A percentile compares a stretch with the other conserved stretches of the same genome.
These are phyloP conservation scores for Teratosphaeria gauchensis DNA, from an alignment of 2,329 filamentous ascomycete genomes.

Conservation along the genomic window DNA sequence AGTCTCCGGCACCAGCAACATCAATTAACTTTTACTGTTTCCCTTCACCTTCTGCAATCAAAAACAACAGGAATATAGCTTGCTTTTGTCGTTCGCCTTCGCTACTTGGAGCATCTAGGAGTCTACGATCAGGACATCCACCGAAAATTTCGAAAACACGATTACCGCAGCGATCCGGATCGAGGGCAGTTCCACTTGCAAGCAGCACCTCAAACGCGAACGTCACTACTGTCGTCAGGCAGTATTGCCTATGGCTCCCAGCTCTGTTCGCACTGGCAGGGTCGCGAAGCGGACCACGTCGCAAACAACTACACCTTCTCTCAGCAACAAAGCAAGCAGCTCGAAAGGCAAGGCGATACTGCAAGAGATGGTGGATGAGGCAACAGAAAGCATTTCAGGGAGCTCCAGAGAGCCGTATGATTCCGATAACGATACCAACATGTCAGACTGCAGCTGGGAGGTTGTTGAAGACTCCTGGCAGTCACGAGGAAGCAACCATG, in stretches of 20 bases:
- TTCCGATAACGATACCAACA: neutral
- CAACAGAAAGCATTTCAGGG: neutral
- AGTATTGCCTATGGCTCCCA: neutral
- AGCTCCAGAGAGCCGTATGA: neutral
- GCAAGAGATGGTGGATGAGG: neutral
- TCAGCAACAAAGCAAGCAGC: neutral
- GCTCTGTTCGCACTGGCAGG: neutral
- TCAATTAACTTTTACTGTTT: neutral
- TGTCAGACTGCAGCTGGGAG: neutral
- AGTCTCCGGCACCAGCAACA: neutral
- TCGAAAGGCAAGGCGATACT: neutral
- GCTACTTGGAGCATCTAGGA: neutral
- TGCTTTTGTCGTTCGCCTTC: neutral
- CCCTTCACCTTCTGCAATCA: neutral
- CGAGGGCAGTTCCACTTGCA: neutral
- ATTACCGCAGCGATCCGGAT: neutral
- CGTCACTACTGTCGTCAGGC: neutral
- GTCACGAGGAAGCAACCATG: neutral
- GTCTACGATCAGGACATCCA: neutral
- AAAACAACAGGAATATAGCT: neutral
- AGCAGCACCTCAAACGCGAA: neutral
- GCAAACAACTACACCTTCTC: neutral
- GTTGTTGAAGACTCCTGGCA: neutral
- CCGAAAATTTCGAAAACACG: neutral
- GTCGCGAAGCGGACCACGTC: neutral